phyloP scores from a whole-genome alignment of 345 rosid genomes.

The Stellera chamaejasme region DNA sequence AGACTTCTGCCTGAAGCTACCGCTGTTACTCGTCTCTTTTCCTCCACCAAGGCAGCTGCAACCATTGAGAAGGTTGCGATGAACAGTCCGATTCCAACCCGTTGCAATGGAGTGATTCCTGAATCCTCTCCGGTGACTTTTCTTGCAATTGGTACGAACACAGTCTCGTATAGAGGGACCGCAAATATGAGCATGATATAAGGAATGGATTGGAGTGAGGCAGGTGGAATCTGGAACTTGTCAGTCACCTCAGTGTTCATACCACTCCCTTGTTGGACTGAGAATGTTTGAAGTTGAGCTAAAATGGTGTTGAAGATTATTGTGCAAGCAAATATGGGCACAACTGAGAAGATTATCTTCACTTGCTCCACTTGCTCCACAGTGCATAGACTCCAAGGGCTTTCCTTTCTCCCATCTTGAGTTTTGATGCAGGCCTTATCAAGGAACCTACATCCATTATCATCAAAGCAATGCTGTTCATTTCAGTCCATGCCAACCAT shows the following conservation, averaged over 20 bases:
- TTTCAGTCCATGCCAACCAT: background rate
- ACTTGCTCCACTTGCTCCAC: conserved; percentile 58
- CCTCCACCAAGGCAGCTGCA: conserved; percentile 46
- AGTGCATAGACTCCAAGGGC: conserved; percentile 89
- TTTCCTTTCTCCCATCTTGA: conserved; percentile 48
- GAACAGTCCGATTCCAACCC: conserved; percentile 51
- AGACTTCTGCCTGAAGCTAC: conserved; percentile 19
- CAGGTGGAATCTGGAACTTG: conserved; percentile 38
- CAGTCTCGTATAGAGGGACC: conserved; percentile 40
- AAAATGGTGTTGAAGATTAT: conserved; percentile 53
- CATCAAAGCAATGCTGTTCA: background rate
- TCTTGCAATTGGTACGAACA: conserved; percentile 34
- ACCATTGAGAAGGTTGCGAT: conserved; percentile 56
- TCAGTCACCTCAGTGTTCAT: conserved; percentile 39
- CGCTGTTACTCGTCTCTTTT: conserved; percentile 30
- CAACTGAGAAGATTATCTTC: conserved; percentile 40
- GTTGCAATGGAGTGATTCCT: conserved; percentile 47
- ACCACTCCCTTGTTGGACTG: conserved; percentile 49
- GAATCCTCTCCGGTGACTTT: conserved; percentile 32
- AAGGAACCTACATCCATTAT: conserved; percentile 48
- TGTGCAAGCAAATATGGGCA: conserved; percentile 54
- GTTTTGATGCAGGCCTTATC: conserved; percentile 81
- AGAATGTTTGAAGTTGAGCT: conserved; percentile 68
- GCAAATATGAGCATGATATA: conserved; percentile 43
- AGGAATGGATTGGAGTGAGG: conserved; percentile 56